Percentiles rank a stretch among this genome's conserved stretches.
These are phyloP conservation scores for Rhizopogon parksii DNA, from an alignment of 1,284 basidiomycete genomes.

Conservation along the genomic window DNA sequence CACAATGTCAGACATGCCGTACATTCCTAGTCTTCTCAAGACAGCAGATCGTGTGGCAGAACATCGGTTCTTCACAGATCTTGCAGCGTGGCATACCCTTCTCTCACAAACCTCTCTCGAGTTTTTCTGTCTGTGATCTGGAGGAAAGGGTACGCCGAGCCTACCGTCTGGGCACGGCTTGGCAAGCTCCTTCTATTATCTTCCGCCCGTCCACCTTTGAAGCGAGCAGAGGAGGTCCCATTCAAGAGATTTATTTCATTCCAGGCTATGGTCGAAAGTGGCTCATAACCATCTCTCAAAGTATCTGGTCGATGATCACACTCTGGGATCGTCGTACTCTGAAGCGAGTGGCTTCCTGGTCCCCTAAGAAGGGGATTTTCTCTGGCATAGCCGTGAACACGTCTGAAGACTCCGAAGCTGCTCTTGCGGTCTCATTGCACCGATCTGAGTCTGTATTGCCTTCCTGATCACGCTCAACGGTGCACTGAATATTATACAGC, in stretches of 20 bases:
- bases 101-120: constrained; percentile 25
- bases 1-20: constrained; percentile 38
- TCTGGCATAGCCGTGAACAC: constrained; percentile 43
- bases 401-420: constrained; percentile 36
- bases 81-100: constrained; percentile 43
- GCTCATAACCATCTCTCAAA: constrained; percentile 47
- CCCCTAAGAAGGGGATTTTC: constrained; percentile 44
- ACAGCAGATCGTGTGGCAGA: constrained; percentile 49
- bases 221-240: constrained; percentile 32
- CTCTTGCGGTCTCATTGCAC: constrained; percentile 41
- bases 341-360: constrained; percentile 39
- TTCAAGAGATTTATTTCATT: constrained; percentile 48
- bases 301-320: constrained; percentile 49
- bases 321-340: constrained; percentile 41
- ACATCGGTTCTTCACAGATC: constrained; percentile 38
- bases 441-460: constrained; percentile 33
- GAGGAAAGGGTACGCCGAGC: constrained; percentile 39
- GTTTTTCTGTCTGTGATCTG: constrained; percentile 34
- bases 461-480: background rate
- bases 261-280: constrained; percentile 36
- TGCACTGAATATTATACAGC: constrained; percentile 12
- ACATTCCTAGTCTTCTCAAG: constrained; percentile 37
- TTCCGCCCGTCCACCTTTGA: constrained; percentile 21
- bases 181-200: constrained; percentile 29
- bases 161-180: constrained; percentile 39